A percentile compares a stretch with the other conserved stretches of the same genome.
phyloP scores from a whole-genome alignment of 805 yeast species.

The Metschnikowia borealis region DNA sequence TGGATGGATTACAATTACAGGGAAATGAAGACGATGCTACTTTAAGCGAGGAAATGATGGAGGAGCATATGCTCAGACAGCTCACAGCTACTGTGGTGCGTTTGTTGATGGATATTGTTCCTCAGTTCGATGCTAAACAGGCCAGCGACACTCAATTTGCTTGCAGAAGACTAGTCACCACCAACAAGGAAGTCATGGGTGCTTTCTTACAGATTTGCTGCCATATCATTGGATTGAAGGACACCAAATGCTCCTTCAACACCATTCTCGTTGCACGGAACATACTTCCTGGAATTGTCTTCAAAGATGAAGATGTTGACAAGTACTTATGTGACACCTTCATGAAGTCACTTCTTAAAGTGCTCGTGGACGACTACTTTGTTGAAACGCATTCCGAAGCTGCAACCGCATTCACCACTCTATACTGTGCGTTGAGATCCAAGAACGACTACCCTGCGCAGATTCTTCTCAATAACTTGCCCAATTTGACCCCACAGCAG shows the following conservation, averaged over 20 bases:
- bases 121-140: slow-evolving; percentile 60
- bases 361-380: slow-evolving; percentile 71
- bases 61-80: slow-evolving; percentile 89
- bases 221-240: slow-evolving; percentile 77
- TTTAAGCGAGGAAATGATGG: slow-evolving; percentile 96
- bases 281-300: slow-evolving; percentile 62
- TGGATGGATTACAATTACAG: slow-evolving; percentile 52
- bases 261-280: slow-evolving; percentile 77
- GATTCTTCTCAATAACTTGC: slow-evolving; percentile 50
- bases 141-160: slow-evolving; percentile 59
- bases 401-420: slow-evolving; percentile 77
- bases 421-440: slow-evolving; percentile 69
- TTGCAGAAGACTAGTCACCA: slow-evolving; percentile 62
- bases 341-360: slow-evolving; percentile 62
- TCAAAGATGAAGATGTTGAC: slow-evolving; percentile 74
- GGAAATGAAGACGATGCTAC: slow-evolving; percentile 72
- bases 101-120: slow-evolving; percentile 79
- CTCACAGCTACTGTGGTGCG: slow-evolving; percentile 89
- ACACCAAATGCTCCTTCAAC: slow-evolving; percentile 89
- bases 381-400: slow-evolving; percentile 89
- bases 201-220: slow-evolving; percentile 72
- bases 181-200: slow-evolving; percentile 63
- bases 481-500: slow-evolving; percentile 52
- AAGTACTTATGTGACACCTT: slow-evolving; percentile 59
- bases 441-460: slow-evolving; percentile 68